These are phyloP conservation scores for Paradendryphiella salina DNA, from an alignment of 2,329 filamentous ascomycete species.

Conservation along the genomic window DNA sequence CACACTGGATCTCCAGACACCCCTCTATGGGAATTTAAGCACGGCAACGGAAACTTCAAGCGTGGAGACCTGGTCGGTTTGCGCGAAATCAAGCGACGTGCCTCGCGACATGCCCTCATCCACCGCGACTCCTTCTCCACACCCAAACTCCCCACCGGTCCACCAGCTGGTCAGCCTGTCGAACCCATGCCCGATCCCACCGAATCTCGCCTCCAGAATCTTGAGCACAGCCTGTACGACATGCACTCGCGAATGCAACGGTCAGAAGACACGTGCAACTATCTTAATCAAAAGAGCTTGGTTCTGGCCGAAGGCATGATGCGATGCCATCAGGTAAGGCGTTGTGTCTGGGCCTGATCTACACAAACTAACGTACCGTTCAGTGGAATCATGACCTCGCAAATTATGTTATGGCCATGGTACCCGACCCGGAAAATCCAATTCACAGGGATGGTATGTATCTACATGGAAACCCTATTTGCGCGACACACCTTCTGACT, in stretches of 20 bases:
- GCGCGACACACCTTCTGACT: slow-evolving; percentile 28
- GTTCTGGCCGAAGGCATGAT: slow-evolving; percentile 78
- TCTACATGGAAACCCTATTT: slow-evolving; percentile 27
- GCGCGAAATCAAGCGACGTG: slow-evolving; percentile 91
- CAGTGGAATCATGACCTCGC: slow-evolving; percentile 86
- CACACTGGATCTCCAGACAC: slow-evolving; percentile 92
- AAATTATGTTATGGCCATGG: slow-evolving; percentile 70
- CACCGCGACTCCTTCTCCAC: slow-evolving; percentile 83
- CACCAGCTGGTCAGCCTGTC: slow-evolving; percentile 81
- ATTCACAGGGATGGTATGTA: slow-evolving; percentile 80
- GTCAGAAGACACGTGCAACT: slow-evolving; percentile 79
- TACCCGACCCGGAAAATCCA: slow-evolving; percentile 74
- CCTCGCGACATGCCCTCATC: slow-evolving; percentile 88
- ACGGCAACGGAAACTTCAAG: slow-evolving; percentile 96
- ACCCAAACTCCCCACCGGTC: slow-evolving; percentile 69
- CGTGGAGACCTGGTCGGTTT: slow-evolving; percentile 88
- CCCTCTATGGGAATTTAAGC: slow-evolving; percentile 97
- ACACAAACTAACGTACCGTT: slow-evolving; percentile 29
- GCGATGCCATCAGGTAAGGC: slow-evolving; percentile 67
- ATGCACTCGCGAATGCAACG: slow-evolving; percentile 74
- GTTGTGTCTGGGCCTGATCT: slow-evolving; percentile 19
- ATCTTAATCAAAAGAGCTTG: slow-evolving; percentile 79
- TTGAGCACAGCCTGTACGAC: slow-evolving; percentile 85
- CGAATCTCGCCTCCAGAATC: slow-evolving; percentile 71
- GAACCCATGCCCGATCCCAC: slow-evolving; percentile 79